Evolutionary conservation across 164 flowering plant species (phyloP), one percentile per base, ranked within the genome.

Genomic region (Magnolia kwangsiensis): DNA sequence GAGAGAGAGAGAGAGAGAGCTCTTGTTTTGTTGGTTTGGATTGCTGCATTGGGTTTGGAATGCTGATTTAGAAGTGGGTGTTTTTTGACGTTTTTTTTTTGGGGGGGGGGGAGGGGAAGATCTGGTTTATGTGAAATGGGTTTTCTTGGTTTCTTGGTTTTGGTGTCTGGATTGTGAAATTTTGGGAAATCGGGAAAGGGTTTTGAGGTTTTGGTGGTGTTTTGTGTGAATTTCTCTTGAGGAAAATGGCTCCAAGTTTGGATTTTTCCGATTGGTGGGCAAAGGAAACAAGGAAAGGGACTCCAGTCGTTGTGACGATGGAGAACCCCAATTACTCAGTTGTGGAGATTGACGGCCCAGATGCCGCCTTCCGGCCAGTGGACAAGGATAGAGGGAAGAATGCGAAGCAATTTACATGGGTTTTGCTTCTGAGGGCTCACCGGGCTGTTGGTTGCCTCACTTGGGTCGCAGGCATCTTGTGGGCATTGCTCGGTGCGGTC

Each of bases 371-470:
- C 74, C 69, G 81, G 79, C 89, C 88, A 0, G 87, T 88, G 8
- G 94, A 92, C 49, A 90, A 88, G 81, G 89, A 85, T 75, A 76
- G 96, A 23, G 92, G 92, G 72, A 90, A 87, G 82, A 92, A 90
- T 75, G 96, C 96, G 2, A 90, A 87, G 85, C 96, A 92, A 80
- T 88, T 88, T 49, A 89, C 94, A 0, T 92, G 96, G 96, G 94
- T 92, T 69, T 76, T 92, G 82, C 90, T 92, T 68, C 91, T 92
- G 51, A 88, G 85, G 78, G 96, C 96, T 67, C 88, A 92, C 70
- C 78, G 87, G 21, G 96, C 96, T 1, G 96, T 87, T 19, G 91
- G 96, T 55, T 89, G 90, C 75, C 75, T 90, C 3, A 76, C 92
- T 65, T 92, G 92, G 94, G 77, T 89, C 11, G 92, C 85, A 2